These are phyloP conservation scores for Euphrasia arctica DNA, from an alignment of 305 asterid species.

Conservation along the genomic window DNA sequence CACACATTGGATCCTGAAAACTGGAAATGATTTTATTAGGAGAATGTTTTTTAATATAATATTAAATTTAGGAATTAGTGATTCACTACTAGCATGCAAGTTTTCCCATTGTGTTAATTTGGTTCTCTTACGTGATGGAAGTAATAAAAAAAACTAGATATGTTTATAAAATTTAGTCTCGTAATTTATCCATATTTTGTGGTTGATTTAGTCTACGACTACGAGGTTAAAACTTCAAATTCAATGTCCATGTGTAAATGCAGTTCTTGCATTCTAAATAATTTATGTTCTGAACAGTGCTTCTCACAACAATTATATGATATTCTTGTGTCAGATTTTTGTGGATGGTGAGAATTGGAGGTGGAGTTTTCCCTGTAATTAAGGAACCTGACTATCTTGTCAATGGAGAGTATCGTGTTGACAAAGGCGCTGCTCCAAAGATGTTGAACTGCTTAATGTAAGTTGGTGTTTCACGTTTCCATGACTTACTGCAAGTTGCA, in stretches of 20 bases:
- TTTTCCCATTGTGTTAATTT: background rate
- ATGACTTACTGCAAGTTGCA: conserved; percentile 7
- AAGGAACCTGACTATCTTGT: conserved; percentile 99
- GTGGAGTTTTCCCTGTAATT: conserved; percentile 94
- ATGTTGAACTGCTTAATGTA: conserved; percentile 98
- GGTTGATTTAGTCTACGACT: conserved; percentile 7
- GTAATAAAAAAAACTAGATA: background rate
- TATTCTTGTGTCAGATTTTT: conserved; percentile 57
- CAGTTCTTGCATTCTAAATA: conserved; percentile 5
- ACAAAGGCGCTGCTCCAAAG: conserved; percentile 97
- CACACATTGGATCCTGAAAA: background rate
- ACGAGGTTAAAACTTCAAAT: conserved; percentile 5
- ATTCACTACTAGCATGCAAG: no score
- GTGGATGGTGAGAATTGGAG: conserved; percentile 99
- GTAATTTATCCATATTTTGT: conserved; percentile 6
- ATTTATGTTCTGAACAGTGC: conserved; percentile 7
- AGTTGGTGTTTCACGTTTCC: conserved; percentile 34
- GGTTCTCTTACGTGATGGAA: conserved; percentile 1
- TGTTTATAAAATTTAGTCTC: background rate
- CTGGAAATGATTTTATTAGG: no score
- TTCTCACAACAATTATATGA: conserved; percentile 26
- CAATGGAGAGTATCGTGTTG: conserved; percentile 98
- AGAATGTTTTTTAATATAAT: background rate
- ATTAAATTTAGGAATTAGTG: background rate
- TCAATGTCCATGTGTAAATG: conserved; percentile 13